These are phyloP conservation scores for Alternaria metachromatica DNA, from an alignment of 2,329 filamentous ascomycete genomes.

Conservation along the genomic window DNA sequence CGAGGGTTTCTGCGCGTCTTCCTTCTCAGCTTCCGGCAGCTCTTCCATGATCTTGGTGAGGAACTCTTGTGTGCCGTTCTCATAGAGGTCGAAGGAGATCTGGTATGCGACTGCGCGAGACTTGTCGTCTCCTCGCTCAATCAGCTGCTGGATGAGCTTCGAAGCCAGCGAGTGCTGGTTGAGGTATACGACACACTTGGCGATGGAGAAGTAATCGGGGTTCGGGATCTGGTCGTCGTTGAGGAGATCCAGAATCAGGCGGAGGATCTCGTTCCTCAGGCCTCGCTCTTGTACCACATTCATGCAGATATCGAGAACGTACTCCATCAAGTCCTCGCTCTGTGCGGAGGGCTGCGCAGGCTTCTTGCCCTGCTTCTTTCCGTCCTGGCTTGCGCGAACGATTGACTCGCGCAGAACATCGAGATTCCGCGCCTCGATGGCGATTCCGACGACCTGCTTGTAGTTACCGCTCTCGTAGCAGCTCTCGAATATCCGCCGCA, in stretches of 20 bases:
- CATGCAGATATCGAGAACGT: slow-evolving; percentile 95
- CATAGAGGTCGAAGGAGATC: slow-evolving; percentile 96
- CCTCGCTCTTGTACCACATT: slow-evolving; percentile 93
- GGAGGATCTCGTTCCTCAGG: slow-evolving; percentile 82
- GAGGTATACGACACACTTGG: slow-evolving; percentile 95
- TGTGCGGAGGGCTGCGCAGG: slow-evolving; percentile 62
- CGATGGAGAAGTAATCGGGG: slow-evolving; percentile 97
- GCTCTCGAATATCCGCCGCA: slow-evolving; percentile 88
- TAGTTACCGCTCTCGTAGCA: slow-evolving; percentile 88
- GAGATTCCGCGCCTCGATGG: slow-evolving; percentile 91
- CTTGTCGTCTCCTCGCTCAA: slow-evolving; percentile 77
- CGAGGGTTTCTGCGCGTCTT: slow-evolving; percentile 53
- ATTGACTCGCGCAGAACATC: slow-evolving; percentile 87
- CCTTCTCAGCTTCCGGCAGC: slow-evolving; percentile 63
- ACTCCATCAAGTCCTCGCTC: slow-evolving; percentile 95
- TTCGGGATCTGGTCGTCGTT: slow-evolving; percentile 90
- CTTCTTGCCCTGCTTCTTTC: slow-evolving; percentile 70
- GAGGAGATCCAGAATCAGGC: slow-evolving; percentile 91
- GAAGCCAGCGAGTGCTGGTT: slow-evolving; percentile 92
- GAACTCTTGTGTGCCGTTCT: slow-evolving; percentile 98
- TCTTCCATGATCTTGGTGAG: slow-evolving; percentile 85
- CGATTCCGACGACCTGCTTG: slow-evolving; percentile 94
- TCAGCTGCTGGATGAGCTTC: slow-evolving; percentile 80
- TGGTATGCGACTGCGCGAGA: slow-evolving; percentile 91
- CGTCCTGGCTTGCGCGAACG: slow-evolving; percentile 84